Conservation (phyloP, 2,329 filamentous ascomycete genomes). For the Xylaria sp. region DNA sequence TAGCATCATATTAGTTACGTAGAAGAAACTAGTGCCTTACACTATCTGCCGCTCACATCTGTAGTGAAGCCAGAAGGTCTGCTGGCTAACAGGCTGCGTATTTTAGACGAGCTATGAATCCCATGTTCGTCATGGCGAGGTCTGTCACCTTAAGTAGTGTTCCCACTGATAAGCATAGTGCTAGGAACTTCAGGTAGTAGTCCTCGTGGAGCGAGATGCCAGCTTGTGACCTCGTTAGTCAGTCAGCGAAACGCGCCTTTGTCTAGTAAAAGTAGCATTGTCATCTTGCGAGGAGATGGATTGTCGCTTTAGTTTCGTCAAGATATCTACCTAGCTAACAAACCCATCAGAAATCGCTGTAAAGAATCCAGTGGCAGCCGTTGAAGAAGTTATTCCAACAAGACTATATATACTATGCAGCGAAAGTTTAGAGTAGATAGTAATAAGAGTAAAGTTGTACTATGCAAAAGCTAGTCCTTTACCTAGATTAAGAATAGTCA, state of each 20-base stretch:
- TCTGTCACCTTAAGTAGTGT: neutral
- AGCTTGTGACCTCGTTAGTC: neutral
- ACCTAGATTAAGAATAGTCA: neutral
- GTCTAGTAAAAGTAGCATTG: neutral
- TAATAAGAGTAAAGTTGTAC: neutral
- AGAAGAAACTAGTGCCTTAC: neutral
- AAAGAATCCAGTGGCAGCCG: neutral
- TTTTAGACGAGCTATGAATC: neutral
- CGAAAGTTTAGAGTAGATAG: neutral
- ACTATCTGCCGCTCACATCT: constrained; percentile 7
- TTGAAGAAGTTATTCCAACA: neutral
- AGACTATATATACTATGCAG: neutral
- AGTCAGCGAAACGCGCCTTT: neutral
- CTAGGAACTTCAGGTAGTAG: neutral
- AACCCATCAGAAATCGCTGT: neutral
- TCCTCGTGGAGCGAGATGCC: neutral
- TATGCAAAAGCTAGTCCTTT: neutral
- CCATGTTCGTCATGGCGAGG: neutral
- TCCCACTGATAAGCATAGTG: neutral
- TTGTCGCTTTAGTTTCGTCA: constrained; percentile 20
- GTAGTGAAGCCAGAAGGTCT: constrained; percentile 12
- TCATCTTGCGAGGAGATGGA: constrained; percentile 7
- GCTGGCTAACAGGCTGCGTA: constrained; percentile 21
- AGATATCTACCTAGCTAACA: constrained; percentile 11
- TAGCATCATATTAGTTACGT: neutral